Percentiles rank a stretch among this genome's conserved stretches.
Conservation (phyloP, 768 basidiomycete species). For the Termitomyces sp. region DNA sequence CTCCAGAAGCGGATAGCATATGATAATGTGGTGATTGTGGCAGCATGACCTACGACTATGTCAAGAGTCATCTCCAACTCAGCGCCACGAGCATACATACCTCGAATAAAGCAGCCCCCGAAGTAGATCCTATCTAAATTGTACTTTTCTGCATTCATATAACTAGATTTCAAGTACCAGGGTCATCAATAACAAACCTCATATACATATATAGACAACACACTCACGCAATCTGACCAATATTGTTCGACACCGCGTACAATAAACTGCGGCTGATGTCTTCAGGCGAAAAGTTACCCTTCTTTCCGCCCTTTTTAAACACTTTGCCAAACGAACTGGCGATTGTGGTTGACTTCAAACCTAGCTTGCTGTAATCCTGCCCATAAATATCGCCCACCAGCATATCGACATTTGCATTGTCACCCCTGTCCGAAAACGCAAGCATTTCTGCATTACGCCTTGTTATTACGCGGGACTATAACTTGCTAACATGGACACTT, state of each 20-base stretch:
- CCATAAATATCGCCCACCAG: slow-evolving; percentile 99
- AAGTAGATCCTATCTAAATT: slow-evolving; percentile 96
- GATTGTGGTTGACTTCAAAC: slow-evolving; percentile 96
- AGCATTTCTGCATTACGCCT: slow-evolving; percentile 75
- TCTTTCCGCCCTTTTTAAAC: slow-evolving; percentile 83
- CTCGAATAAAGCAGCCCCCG: slow-evolving; percentile 98
- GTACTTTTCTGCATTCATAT: slow-evolving; percentile 99
- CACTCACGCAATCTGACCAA: slow-evolving; percentile 98
- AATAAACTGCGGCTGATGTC: slow-evolving; percentile 93
- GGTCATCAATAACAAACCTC: slow-evolving; percentile 1
- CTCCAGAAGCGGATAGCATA: slow-evolving; percentile 99
- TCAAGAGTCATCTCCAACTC: slow-evolving; percentile 8
- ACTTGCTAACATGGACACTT: slow-evolving; percentile 23
- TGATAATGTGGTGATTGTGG: slow-evolving; percentile 94
- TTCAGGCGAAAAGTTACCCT: slow-evolving; percentile 77
- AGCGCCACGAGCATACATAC: slow-evolving; percentile 37
- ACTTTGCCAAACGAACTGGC: slow-evolving; percentile 99
- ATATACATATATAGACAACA: not conserved
- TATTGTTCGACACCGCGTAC: slow-evolving; percentile 97
- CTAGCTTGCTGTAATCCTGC: slow-evolving; percentile 92
- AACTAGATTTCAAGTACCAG: slow-evolving; percentile 40
- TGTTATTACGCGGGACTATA: not conserved
- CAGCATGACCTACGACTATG: slow-evolving; percentile 72
- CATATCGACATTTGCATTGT: slow-evolving; percentile 96
- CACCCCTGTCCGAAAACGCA: slow-evolving; percentile 86